phyloP scores from a whole-genome alignment of 2,329 filamentous ascomycete genomes.

The Whalleya microplaca region DNA sequence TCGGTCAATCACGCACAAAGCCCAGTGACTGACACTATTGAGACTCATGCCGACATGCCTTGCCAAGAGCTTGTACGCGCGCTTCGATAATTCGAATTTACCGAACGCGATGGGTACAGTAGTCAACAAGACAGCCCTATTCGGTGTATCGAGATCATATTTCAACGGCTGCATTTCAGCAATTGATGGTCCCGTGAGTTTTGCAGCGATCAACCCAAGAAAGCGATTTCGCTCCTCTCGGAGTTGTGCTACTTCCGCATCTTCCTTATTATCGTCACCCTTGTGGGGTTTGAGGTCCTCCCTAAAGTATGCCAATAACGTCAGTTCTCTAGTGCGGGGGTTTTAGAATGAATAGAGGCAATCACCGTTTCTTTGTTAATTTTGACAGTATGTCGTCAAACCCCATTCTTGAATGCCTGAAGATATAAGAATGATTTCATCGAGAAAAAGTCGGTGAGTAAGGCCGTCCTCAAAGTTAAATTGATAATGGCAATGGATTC shows the following conservation, averaged over 20 bases:
- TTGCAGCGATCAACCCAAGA: conserved; percentile 27
- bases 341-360: neutral
- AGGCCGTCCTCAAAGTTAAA: too few relatives aligned
- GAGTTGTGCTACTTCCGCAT: conserved; percentile 18
- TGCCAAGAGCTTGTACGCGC: conserved; percentile 32
- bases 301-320: conserved; percentile 12
- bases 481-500: too few relatives aligned
- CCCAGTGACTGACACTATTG: conserved; percentile 36
- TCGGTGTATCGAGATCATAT: conserved; percentile 19
- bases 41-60: conserved; percentile 36
- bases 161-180: conserved; percentile 28
- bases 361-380: conserved; percentile 24
- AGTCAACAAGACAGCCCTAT: conserved; percentile 35
- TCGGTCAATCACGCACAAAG: conserved; percentile 35
- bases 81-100: conserved; percentile 32
- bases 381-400: conserved; percentile 27
- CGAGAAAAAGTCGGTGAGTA: too few relatives aligned
- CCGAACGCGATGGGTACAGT: conserved; percentile 36
- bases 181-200: conserved; percentile 28
- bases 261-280: conserved; percentile 5
- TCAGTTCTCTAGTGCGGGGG: neutral
- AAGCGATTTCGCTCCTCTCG: conserved; percentile 29
- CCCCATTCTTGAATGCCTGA: conserved; percentile 11
- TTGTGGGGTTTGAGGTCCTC: conserved; percentile 2
- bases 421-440: neutral